These are phyloP conservation scores for Pseudopediastrum boryanum DNA, from an alignment of 139 green algal genomes.

Conservation along the genomic window DNA sequence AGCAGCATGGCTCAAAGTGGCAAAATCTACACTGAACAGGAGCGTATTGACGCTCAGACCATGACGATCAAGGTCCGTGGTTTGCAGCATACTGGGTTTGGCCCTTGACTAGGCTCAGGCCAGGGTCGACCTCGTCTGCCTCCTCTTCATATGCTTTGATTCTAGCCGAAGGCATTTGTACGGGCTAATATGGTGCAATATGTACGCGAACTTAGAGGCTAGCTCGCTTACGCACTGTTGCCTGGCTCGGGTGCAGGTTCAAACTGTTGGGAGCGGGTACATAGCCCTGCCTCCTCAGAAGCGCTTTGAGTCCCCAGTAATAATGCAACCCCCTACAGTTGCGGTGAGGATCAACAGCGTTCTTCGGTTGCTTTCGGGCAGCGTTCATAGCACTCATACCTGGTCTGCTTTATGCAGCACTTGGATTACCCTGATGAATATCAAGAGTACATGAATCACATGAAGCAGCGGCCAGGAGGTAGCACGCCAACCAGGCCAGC, in stretches of 20 bases:
- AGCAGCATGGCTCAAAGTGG: too few species aligned
- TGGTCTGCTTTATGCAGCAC: slow-evolving; percentile 41
- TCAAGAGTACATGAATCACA: background rate
- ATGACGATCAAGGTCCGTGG: slow-evolving; percentile 52
- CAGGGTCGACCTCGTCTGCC: background rate
- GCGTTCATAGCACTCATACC: background rate
- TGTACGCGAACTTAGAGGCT: too few species aligned
- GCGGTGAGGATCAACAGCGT: slow-evolving; percentile 39
- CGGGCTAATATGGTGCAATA: too few species aligned
- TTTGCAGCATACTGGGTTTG: background rate
- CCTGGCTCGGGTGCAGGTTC: slow-evolving; percentile 24
- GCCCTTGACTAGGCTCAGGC: background rate
- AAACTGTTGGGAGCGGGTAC: slow-evolving; percentile 50
- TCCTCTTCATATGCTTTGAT: background rate
- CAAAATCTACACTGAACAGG: slow-evolving; percentile 40
- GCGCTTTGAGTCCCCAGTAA: slow-evolving; percentile 50
- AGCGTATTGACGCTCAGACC: slow-evolving; percentile 44
- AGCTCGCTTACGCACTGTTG: too few species aligned
- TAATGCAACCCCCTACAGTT: slow-evolving; percentile 61
- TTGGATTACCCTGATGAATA: slow-evolving; percentile 51
- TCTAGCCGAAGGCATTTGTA: background rate
- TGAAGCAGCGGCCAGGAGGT: too few species aligned
- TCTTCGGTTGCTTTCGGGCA: background rate
- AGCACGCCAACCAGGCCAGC: too few species aligned
- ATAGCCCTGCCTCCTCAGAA: slow-evolving; percentile 60